Base-by-base conservation (phyloP, 495 filamentous ascomycete genomes). In the Penicillium fimorum region DNA sequence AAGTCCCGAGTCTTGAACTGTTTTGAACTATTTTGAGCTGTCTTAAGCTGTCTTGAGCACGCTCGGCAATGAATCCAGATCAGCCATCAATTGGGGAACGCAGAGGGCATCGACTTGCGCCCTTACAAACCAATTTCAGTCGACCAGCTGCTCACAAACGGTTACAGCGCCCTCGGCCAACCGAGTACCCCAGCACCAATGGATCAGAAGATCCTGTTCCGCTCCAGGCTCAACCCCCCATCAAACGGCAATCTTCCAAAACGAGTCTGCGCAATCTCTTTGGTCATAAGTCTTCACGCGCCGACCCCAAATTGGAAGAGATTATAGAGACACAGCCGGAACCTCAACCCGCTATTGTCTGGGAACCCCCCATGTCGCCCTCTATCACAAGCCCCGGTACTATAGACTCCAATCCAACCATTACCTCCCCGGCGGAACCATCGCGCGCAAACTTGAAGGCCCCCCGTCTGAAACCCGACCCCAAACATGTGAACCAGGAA, bases 41-140 rank as follows among this genome's bases (percentile, higher is more conserved):
- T 29, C 44, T 22, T 27, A 20, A 22, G 25, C 49, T 22, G 18
- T 43, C 20, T 12, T 43, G 41, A 43, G 20, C 48, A 54, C 43
- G 24, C 43, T 17, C 24, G 13, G 32, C 56, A 35, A 44, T 68
- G 52, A 58, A 65, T 38, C 50, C 50, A 20, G 59, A 59, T 25
- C 59, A 49, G 38, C 61, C 70, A 13, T 73, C 71, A 22, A 63
- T 76, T 52, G 67, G 67, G 54, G 72, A 75, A 53, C 74, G 72
- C 33, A 66, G 74, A 67, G 74, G 74, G 9, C 74, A 70, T 43
- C 66, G 47, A 24, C 56, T 77, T 5, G 58, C 72, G 6, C 74
- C 74, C 6, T 53, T 77, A 30, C 67, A 74, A 53, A 77, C 74
- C 47, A 75, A 73, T 50, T 75, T 77, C 57, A 75, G 67, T 48